A percentile compares a stretch with the other conserved stretches of the same genome.
Evolutionary conservation across 2,329 filamentous ascomycete genomes (phyloP).

Genomic region (Neonectria punicea): DNA sequence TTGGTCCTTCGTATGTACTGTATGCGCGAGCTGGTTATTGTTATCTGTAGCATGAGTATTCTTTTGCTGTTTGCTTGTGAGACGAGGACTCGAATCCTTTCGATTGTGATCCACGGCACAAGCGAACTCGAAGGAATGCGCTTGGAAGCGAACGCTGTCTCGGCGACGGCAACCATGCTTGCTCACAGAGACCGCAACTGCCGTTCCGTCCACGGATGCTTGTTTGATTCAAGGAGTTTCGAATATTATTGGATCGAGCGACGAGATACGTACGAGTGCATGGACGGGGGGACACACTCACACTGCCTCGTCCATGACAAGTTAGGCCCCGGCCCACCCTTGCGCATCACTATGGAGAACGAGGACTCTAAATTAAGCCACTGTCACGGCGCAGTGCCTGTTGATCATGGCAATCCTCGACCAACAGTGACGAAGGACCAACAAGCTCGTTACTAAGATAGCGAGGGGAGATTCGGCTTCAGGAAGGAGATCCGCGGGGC

Average conservation of each 20-base stretch:
- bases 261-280: neutral
- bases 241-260: neutral
- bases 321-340: neutral
- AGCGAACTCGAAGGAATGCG: neutral
- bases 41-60: too few relatives aligned
- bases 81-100: neutral
- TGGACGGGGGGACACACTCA: neutral
- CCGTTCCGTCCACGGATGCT: neutral
- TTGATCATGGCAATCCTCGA: neutral
- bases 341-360: neutral
- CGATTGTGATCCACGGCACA: neutral
- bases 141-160: neutral
- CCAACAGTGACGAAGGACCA: neutral
- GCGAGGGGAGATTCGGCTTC: neutral
- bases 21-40: too few relatives aligned
- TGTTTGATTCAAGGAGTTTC: neutral
- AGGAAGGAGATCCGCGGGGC: neutral
- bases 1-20: neutral
- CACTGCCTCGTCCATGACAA: neutral
- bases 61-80: neutral
- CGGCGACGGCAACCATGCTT: neutral
- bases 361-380: conserved; percentile 10
- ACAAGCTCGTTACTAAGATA: neutral
- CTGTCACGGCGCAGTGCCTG: neutral
- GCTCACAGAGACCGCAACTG: neutral